Base-by-base conservation (phyloP, 2,329 filamentous ascomycete species). In the Cladophialophora bantiana region DNA sequence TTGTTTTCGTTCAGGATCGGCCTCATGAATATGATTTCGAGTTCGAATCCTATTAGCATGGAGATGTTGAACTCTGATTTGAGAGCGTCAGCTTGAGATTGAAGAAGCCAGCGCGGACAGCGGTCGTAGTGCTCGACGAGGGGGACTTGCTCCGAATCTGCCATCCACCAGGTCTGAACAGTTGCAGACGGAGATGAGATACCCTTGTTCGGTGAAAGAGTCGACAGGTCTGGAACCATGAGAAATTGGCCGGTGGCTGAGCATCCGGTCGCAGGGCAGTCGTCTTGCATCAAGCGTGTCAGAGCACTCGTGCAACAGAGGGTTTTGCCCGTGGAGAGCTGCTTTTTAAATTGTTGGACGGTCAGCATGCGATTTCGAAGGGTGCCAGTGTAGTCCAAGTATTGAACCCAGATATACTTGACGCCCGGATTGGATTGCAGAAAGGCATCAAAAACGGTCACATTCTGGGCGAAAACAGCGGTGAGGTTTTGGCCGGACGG, bases 351-450 rank as follows among this genome's bases (percentile, higher is more conserved):
- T 48, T 84, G 83, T 0, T 82, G 80, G 52, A 90, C 83, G 0
- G 92, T 91, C 1, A 95, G 78, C 68, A 92, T 85, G 2, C 91
- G 86, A 70, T 87, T 84, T 15, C 90, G 85, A 0, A 88, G 76
- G 2, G 85, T 90, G 1, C 87, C 87, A n/a, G 91, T 92, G 76
- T 91, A 90, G 77, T 96, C 92, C 31, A 90, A 81, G 88, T 90
- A 96, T 76, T 90, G 89, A 12, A 94, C 80, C 68, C 91, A 88
- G 18, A 96, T 78, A 73, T 89, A 94, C 67, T 89, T 87, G 4
- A 88, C 79, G 0, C 79, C 76, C 0, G 83, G 78, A 62, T 88
- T 82, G 18, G 78, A 75, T 18, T 78, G 75, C 9, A 88, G 75
- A 72, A 90, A 88, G 0, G 74, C 72, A 13, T 83, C 79, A 1